A percentile compares a stretch with the other conserved stretches of the same genome.
These are phyloP conservation scores for Vanrija pseudolonga DNA, from an alignment of 1,284 basidiomycete genomes.

Conservation along the genomic window DNA sequence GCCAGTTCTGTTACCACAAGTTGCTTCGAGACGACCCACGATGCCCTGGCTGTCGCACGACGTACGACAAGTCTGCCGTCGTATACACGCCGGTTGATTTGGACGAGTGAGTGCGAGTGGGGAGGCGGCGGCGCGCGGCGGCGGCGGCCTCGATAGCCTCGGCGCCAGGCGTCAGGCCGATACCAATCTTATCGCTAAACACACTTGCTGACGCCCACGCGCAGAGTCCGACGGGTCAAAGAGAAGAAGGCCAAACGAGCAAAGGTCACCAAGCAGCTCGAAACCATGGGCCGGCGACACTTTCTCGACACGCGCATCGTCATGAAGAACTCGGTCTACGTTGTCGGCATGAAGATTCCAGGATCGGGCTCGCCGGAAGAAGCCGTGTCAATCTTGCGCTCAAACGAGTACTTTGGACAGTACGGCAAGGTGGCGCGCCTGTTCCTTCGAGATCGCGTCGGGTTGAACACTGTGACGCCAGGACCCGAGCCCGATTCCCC, in stretches of 20 bases:
- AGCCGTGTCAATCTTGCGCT: slow-evolving; percentile 90
- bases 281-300: slow-evolving; percentile 78
- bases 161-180: too few species aligned
- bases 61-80: slow-evolving; percentile 88
- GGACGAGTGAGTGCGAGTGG: slow-evolving; percentile 77
- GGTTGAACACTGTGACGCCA: slow-evolving; percentile 51
- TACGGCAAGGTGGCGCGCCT: slow-evolving; percentile 98
- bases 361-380: slow-evolving; percentile 73
- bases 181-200: too few species aligned
- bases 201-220: slow-evolving; percentile 17
- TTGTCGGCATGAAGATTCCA: slow-evolving; percentile 81
- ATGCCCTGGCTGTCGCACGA: slow-evolving; percentile 92
- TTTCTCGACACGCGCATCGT: slow-evolving; percentile 92
- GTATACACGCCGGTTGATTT: slow-evolving; percentile 94
- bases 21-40: slow-evolving; percentile 93
- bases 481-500: slow-evolving; percentile 49
- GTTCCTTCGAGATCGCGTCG: slow-evolving; percentile 81
- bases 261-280: slow-evolving; percentile 93
- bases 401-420: slow-evolving; percentile 96
- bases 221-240: slow-evolving; percentile 87
- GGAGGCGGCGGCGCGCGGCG: neutral
- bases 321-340: slow-evolving; percentile 94
- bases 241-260: slow-evolving; percentile 95
- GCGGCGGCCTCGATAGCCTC: neutral
- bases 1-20: slow-evolving; percentile 99